phyloP scores from a whole-genome alignment of 768 basidiomycete genomes.

The Pluteus cervinus region DNA sequence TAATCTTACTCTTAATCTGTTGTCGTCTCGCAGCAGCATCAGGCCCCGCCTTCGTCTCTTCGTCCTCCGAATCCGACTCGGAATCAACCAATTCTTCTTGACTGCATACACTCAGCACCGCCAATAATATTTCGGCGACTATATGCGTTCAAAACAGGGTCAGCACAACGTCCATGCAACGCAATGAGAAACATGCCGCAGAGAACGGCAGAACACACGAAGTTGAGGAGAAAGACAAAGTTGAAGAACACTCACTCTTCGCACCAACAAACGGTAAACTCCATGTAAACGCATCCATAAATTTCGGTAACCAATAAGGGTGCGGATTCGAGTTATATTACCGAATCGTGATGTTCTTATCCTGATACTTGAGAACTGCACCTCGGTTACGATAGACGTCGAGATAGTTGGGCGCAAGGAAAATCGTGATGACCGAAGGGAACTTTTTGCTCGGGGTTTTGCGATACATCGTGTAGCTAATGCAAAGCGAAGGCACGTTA shows the following conservation, averaged over 20 bases:
- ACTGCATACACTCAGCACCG: constrained; percentile 88
- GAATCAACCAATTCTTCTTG: constrained; percentile 87
- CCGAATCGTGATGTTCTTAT: constrained; percentile 92
- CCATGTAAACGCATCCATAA: constrained; percentile 98
- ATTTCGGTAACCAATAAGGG: constrained; percentile 94
- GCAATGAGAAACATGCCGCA: constrained; percentile 5
- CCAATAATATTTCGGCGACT: constrained; percentile 98
- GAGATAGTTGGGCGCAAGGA: constrained; percentile 93
- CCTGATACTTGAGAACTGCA: constrained; percentile 93
- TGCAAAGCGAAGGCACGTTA: background rate
- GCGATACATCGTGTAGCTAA: constrained; percentile 86
- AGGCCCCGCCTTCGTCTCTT: constrained; percentile 22
- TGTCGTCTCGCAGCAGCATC: constrained; percentile 51
- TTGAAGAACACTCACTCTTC: constrained; percentile 69
- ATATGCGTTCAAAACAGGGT: constrained; percentile 1
- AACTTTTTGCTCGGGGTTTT: constrained; percentile 94
- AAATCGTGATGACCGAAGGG: constrained; percentile 95
- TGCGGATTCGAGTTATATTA: constrained; percentile 78
- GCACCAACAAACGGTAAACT: constrained; percentile 94
- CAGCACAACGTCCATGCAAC: constrained; percentile 8
- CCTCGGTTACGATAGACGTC: constrained; percentile 98
- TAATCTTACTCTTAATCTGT: constrained; percentile 88
- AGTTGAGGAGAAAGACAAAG: too few species aligned
- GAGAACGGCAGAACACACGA: too few species aligned
- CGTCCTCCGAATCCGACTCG: constrained; percentile 40